Conservation (phyloP, 768 basidiomycete genomes). For the Rhodocollybia butyracea region DNA sequence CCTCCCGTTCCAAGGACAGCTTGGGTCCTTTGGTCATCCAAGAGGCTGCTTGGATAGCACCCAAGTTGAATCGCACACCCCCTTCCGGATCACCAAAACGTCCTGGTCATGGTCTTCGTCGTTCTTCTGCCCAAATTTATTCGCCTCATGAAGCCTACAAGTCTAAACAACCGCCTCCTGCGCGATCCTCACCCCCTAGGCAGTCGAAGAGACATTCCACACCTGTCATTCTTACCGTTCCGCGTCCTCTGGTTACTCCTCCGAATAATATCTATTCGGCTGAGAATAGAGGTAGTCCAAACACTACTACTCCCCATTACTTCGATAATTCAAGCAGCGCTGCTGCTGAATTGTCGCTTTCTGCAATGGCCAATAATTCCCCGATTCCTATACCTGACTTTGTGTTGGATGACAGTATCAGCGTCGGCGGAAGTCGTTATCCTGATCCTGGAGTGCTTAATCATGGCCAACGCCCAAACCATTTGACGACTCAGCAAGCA, state of each 20-base stretch:
- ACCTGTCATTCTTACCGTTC: not conserved
- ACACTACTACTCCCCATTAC: not conserved
- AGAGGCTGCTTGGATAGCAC: too few species aligned
- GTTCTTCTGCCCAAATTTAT: slow-evolving; percentile 16
- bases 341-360: not conserved
- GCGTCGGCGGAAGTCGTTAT: too few species aligned
- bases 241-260: not conserved
- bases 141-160: slow-evolving; percentile 11
- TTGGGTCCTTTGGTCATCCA: too few species aligned
- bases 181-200: slow-evolving; percentile 6
- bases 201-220: not conserved
- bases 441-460: not conserved
- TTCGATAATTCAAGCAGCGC: not conserved
- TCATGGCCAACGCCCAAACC: not conserved
- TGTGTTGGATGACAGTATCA: not conserved
- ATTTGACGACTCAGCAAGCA: not conserved
- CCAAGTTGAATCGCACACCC: too few species aligned
- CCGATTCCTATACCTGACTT: not conserved
- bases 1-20: too few species aligned
- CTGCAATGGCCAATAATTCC: not conserved
- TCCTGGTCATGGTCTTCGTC: slow-evolving; percentile 12
- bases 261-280: not conserved
- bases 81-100: not conserved
- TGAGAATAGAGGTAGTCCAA: not conserved
- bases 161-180: slow-evolving; percentile 7